A percentile compares a stretch with the other conserved stretches of the same genome.
phyloP scores from a whole-genome alignment of 83 land plant genomes.

The Picea abies region DNA sequence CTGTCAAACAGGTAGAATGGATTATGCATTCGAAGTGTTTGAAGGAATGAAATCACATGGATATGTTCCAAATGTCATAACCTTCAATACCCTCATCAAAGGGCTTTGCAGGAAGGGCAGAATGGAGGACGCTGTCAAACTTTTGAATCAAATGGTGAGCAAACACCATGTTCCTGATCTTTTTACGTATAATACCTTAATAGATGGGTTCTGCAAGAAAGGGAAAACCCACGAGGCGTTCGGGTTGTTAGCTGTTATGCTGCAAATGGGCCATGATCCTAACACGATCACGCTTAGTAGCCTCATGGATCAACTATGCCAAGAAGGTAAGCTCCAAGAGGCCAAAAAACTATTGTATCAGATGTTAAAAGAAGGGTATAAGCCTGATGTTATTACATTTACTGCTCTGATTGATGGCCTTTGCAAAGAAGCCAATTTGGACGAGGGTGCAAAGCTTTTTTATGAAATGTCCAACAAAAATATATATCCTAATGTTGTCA shows the following conservation, averaged over 20 bases:
- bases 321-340: conserved; percentile 1
- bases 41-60: conserved; percentile 37
- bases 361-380: conserved; percentile 7
- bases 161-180: conserved; percentile 32
- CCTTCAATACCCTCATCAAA: conserved; percentile 43
- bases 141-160: conserved; percentile 21
- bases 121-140: conserved; percentile 24
- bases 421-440: conserved; percentile 21
- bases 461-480: no score
- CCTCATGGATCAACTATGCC: conserved; percentile 23
- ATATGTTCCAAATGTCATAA: conserved; percentile 34
- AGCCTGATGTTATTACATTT: conserved; percentile 20
- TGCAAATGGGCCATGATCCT: conserved; percentile 45
- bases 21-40: conserved; percentile 28
- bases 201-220: conserved; percentile 43
- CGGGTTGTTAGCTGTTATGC: conserved; percentile 39
- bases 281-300: conserved; percentile 1
- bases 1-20: conserved; percentile 10
- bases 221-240: conserved; percentile 29
- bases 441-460: conserved; percentile 32
- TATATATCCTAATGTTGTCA: no score
- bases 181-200: conserved; percentile 44
- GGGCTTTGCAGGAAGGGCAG: conserved; percentile 46
- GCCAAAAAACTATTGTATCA: background rate
- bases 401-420: conserved; percentile 24